phyloP scores from a whole-genome alignment of 768 basidiomycete species.

The Boletus coccyginus region DNA sequence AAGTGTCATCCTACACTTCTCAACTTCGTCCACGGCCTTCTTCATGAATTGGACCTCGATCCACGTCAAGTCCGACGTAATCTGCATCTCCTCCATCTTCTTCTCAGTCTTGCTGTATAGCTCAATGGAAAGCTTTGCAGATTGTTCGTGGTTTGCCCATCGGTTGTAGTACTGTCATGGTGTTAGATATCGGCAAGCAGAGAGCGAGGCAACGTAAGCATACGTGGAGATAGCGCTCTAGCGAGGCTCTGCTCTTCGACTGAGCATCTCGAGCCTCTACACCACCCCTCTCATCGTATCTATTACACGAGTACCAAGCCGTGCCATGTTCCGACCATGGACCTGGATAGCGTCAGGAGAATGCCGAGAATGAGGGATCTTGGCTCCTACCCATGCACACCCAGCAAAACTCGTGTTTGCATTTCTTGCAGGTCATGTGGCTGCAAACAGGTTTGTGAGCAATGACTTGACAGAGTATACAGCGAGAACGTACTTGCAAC shows the following conservation, averaged over 20 bases:
- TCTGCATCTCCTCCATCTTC: constrained; percentile 99
- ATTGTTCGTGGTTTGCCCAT: constrained; percentile 99
- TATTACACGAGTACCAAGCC: constrained; percentile 96
- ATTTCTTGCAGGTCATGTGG: constrained; percentile 99
- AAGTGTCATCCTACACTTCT: constrained; percentile 89
- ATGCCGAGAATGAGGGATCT: constrained; percentile 11
- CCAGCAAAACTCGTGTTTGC: constrained; percentile 99
- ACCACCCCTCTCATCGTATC: constrained; percentile 91
- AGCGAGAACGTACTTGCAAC: constrained; percentile 87
- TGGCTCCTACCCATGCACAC: constrained; percentile 86
- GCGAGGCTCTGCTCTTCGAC: constrained; percentile 81
- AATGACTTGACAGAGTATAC: constrained; percentile 53
- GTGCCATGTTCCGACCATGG: constrained; percentile 98
- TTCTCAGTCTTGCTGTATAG: constrained; percentile 95
- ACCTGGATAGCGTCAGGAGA: constrained; percentile 44
- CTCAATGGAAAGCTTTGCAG: constrained; percentile 93
- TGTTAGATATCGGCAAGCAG: neutral
- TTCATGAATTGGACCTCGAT: constrained; percentile 99
- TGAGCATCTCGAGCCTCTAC: constrained; percentile 90
- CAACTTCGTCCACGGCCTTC: constrained; percentile 92
- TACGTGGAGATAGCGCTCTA: constrained; percentile 96
- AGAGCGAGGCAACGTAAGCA: constrained; percentile 28
- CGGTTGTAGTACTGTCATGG: constrained; percentile 91
- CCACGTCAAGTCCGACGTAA: constrained; percentile 89
- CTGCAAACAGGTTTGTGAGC: constrained; percentile 39